Percentiles rank a stretch among this genome's conserved stretches.
Conservation (phyloP, 345 rosid species). For the Acer saccharum region DNA sequence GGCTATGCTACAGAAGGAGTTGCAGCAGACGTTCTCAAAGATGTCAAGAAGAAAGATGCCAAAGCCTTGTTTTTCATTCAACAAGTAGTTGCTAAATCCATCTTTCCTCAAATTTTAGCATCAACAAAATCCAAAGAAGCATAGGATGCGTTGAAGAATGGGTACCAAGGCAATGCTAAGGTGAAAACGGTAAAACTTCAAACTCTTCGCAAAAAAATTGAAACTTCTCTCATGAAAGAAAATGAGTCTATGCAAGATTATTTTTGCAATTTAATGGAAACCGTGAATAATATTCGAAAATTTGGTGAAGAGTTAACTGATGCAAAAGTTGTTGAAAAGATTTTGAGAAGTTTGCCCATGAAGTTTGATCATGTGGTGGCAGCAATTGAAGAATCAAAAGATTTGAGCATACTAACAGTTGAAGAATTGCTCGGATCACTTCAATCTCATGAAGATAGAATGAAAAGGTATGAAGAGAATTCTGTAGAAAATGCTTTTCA, state of each 20-base stretch:
- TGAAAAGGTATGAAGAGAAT: too few relatives aligned
- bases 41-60: background rate
- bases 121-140: background rate
- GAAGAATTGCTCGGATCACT: background rate
- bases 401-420: background rate
- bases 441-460: background rate
- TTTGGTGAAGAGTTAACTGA: background rate
- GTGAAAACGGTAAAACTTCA: background rate
- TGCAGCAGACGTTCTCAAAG: background rate
- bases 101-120: background rate
- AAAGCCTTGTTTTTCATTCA: conserved; percentile 7
- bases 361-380: background rate
- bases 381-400: conserved; percentile 1
- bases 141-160: background rate
- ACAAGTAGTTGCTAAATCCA: background rate
- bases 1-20: background rate
- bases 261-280: background rate
- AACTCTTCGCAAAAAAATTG: background rate
- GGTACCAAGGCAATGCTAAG: conserved; percentile 1
- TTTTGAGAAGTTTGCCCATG: too few relatives aligned
- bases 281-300: conserved; percentile 2
- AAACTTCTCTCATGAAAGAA: background rate
- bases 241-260: background rate
- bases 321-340: background rate
- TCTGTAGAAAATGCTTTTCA: too few relatives aligned